Evolutionary conservation across 75 land plant genomes (phyloP).

Genomic region (Adiantum capillusveneris): DNA sequence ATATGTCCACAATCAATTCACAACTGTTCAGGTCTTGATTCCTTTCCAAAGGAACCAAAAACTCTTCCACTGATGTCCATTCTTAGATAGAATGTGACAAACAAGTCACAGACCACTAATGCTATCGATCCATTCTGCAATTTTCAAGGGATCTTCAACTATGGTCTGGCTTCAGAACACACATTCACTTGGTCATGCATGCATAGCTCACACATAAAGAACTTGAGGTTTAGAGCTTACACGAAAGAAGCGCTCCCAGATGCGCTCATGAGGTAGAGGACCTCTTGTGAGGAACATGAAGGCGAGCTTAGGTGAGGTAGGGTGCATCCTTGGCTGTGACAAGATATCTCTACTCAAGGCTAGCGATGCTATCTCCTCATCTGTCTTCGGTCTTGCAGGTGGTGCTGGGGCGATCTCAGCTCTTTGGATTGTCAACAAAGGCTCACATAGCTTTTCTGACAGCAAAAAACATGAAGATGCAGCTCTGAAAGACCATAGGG

Average conservation of each 20-base stretch:
- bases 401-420: neutral
- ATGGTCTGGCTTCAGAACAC: too few species aligned
- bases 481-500: constrained; percentile 30
- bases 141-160: too few species aligned
- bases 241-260: constrained; percentile 82
- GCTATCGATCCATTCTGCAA: too few species aligned
- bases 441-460: constrained; percentile 24
- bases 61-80: too few species aligned
- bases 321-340: constrained; percentile 9
- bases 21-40: too few species aligned
- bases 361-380: constrained; percentile 55
- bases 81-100: too few species aligned
- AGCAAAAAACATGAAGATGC: constrained; percentile 32
- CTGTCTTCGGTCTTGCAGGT: constrained; percentile 35
- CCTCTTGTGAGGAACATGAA: constrained; percentile 86
- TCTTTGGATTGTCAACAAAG: neutral
- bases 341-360: constrained; percentile 54
- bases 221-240: constrained; percentile 31
- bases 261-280: constrained; percentile 68
- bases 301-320: constrained; percentile 51
- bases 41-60: too few species aligned
- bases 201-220: too few species aligned
- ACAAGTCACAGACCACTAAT: too few species aligned
- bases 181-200: too few species aligned
- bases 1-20: too few species aligned